Percentiles rank a stretch among this genome's conserved stretches.
Conservation (phyloP, 345 rosid genomes). For the Odontarrhena argentea region DNA sequence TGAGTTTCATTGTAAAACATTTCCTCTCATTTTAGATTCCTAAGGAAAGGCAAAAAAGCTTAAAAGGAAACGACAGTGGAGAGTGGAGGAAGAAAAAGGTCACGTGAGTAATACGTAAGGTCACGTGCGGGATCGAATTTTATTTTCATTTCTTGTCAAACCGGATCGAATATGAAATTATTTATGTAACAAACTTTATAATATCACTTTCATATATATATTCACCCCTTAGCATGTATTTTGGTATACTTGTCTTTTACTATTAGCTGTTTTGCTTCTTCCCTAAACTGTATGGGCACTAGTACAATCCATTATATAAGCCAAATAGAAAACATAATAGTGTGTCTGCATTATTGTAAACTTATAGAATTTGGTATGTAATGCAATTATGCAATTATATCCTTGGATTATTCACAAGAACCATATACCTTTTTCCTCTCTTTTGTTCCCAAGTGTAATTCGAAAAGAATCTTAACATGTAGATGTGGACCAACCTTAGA, state of each 20-base stretch:
- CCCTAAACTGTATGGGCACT: conserved; percentile 30
- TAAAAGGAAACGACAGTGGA: conserved; percentile 19
- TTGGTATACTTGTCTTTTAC: conserved; percentile 17
- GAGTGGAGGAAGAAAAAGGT: conserved; percentile 32
- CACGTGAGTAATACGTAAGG: conserved; percentile 52
- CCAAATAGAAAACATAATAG: conserved; percentile 42
- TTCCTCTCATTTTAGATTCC: conserved; percentile 8
- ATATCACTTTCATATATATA: conserved; percentile 11
- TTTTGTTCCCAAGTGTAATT: conserved; percentile 40
- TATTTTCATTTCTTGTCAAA: conserved; percentile 11
- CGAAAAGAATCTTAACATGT: conserved; percentile 44
- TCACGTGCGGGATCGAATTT: conserved; percentile 49
- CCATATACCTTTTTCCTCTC: conserved; percentile 33
- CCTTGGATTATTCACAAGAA: conserved; percentile 45
- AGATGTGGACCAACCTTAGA: conserved; percentile 43
- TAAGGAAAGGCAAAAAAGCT: conserved; percentile 31
- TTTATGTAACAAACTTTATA: neutral
- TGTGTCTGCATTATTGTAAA: conserved; percentile 40
- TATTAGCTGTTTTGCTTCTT: neutral
- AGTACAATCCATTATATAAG: conserved; percentile 35
- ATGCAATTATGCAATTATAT: conserved; percentile 37
- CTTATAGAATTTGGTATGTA: conserved; percentile 34
- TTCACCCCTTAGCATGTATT: conserved; percentile 15
- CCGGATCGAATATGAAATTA: neutral
- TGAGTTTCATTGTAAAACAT: neutral